Evolutionary conservation across 176 grass and related monocot species (phyloP).

Genomic region (Poa annua): DNA sequence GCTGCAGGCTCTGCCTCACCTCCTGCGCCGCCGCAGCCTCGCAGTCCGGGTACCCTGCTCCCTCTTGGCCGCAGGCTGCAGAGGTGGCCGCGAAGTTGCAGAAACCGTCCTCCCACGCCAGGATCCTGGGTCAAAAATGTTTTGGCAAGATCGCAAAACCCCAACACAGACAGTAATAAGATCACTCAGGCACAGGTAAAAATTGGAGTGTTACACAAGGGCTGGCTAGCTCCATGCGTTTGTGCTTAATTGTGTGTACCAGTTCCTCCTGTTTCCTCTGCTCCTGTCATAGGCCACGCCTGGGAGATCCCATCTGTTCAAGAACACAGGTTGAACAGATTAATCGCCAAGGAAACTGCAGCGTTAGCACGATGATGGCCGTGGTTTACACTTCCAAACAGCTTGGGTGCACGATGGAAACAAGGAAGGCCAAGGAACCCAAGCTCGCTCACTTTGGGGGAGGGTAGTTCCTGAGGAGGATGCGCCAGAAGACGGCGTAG

Average conservation of each 20-base stretch:
- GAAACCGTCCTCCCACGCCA: conserved; percentile 97
- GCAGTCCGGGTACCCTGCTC: conserved; percentile 41
- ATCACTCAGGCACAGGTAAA: no score
- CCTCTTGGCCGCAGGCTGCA: conserved; percentile 55
- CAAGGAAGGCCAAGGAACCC: no score
- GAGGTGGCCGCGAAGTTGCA: conserved; percentile 88
- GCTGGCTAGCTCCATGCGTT: no score
- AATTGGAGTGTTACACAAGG: no score
- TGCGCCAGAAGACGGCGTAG: conserved; percentile 94
- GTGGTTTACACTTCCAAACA: background rate
- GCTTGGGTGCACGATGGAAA: background rate
- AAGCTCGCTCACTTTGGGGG: conserved; percentile 63
- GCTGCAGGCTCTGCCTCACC: conserved; percentile 63
- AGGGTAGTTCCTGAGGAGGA: conserved; percentile 87
- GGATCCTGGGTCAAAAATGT: conserved; percentile 54
- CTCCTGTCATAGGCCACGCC: conserved; percentile 82
- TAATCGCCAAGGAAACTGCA: background rate
- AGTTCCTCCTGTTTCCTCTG: conserved; percentile 97
- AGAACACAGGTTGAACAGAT: background rate
- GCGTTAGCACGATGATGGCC: background rate
- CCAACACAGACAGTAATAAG: no score
- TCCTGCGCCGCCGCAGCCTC: conserved; percentile 44
- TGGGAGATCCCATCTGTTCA: conserved; percentile 91
- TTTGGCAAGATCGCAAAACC: no score
- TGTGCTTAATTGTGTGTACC: conserved; percentile 43